Base-by-base conservation (phyloP, 1,139 yeast species). In the Debaryomyces fabryi region DNA sequence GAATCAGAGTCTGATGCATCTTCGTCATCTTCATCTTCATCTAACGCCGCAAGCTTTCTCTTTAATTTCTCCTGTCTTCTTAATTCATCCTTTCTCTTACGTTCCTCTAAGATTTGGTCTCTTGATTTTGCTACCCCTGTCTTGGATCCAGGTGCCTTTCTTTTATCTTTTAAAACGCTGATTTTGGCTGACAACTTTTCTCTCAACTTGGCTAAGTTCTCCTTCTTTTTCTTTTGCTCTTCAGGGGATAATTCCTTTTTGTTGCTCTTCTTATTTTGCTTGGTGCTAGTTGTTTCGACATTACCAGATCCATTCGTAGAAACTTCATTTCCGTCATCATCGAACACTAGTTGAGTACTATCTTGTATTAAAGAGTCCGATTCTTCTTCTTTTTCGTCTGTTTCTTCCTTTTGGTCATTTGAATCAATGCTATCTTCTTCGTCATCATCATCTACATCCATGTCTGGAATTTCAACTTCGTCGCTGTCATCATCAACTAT, bases 131-230 rank as follows among this genome's bases (percentile, higher is more conserved):
- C 95, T 24, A 96, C 96, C 4, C 79, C 76, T 13, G 78, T 83
- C 40, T 82, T 86, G 0, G 93, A 73, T 1, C 98, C 98, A 1
- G 95, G 95, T 0, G 98, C 99, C 61, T 87, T 92, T 62, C 99
- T 83, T 67, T 82, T 88, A 50, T 86, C 93, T 57, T 85, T 83
- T 68, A 93, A 65, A 25, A 69, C 74, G 51, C 75, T 81, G 55
- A 93, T 92, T 65, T 85, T 88, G 18, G 79, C 79, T 30, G 93
- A 85, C 46, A 93, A 77, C 64, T 86, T 84, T 25, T 82, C 84
- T 58, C 90, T 80, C 52, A 93, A 76, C 54, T 81, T 86, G 6
- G 78, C 78, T 49, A 89, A 72, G 46, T 85, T 83, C 57, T 79
- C 81, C 54, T 80, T 74, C 50, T 71, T 79, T 53, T 74, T 76